These are phyloP conservation scores for Chytriomyces confervae DNA, from an alignment of 192 early-diverging fungal genomes.

Conservation along the genomic window DNA sequence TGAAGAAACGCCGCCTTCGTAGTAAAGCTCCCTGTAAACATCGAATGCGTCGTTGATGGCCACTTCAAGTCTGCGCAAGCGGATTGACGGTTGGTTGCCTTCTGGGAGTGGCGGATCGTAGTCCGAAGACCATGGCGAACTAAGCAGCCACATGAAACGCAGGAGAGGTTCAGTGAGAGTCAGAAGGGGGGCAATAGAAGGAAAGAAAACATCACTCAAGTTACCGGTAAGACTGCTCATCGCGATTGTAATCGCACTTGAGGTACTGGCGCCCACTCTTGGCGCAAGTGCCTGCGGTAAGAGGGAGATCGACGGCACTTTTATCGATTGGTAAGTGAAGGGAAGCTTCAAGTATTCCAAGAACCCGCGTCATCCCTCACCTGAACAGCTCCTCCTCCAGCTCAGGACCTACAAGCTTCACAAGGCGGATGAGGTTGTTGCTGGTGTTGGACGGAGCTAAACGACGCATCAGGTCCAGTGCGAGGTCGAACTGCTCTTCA, in stretches of 20 bases:
- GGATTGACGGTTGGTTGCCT: slow-evolving; percentile 75
- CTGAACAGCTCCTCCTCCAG: slow-evolving; percentile 88
- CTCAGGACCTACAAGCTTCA: slow-evolving; percentile 77
- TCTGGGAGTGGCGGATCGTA: slow-evolving; percentile 87
- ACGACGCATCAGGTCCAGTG: slow-evolving; percentile 94
- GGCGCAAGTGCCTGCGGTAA: slow-evolving; percentile 75
- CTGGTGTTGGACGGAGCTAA: slow-evolving; percentile 91
- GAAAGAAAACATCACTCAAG: slow-evolving; percentile 2
- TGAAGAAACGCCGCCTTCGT: slow-evolving; percentile 94
- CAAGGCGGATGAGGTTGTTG: slow-evolving; percentile 81
- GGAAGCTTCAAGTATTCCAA: not conserved
- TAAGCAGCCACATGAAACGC: slow-evolving; percentile 2
- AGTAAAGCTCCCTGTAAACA: slow-evolving; percentile 95
- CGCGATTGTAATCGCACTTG: slow-evolving; percentile 95
- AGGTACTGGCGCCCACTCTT: slow-evolving; percentile 82
- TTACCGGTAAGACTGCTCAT: slow-evolving; percentile 89
- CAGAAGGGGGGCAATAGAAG: not conserved
- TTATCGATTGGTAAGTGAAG: not conserved
- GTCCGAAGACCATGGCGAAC: slow-evolving; percentile 98
- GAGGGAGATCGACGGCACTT: slow-evolving; percentile 90
- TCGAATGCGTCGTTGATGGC: slow-evolving; percentile 94
- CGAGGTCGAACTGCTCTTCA: slow-evolving; percentile 73
- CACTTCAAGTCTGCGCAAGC: slow-evolving; percentile 86
- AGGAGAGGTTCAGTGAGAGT: not conserved
- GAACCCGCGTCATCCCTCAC: not conserved